Conservation (phyloP, 2,329 filamentous ascomycete genomes). For the Phyllosticta citribraziliensis region DNA sequence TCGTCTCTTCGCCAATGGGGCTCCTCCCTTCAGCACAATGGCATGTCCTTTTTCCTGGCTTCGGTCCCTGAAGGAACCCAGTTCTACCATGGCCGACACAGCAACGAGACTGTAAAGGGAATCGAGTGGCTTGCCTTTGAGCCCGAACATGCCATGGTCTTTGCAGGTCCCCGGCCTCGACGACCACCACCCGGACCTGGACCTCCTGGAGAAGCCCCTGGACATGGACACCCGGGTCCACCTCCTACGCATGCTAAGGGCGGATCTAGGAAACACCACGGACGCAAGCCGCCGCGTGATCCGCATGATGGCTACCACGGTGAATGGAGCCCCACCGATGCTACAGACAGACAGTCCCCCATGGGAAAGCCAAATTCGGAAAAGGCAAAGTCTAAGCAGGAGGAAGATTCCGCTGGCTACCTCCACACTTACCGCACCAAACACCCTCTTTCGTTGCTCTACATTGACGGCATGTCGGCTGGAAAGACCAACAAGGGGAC, state of each 20-base stretch:
- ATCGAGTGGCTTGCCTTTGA: slow-evolving; percentile 70
- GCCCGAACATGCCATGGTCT: slow-evolving; percentile 60
- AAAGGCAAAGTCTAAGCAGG: slow-evolving; percentile 5
- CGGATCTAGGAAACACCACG: not conserved
- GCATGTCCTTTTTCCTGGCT: slow-evolving; percentile 61
- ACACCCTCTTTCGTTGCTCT: slow-evolving; percentile 50
- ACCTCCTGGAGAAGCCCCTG: not conserved
- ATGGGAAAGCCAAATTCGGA: not conserved
- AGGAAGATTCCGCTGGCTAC: slow-evolving; percentile 38
- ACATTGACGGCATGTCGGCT: slow-evolving; percentile 61
- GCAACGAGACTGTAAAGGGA: slow-evolving; percentile 37
- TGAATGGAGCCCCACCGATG: not conserved
- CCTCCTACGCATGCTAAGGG: not conserved
- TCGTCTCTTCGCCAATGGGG: slow-evolving; percentile 67
- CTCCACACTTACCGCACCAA: slow-evolving; percentile 57
- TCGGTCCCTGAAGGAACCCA: slow-evolving; percentile 54
- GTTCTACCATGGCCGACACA: slow-evolving; percentile 55
- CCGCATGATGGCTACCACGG: not conserved
- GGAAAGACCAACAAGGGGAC: slow-evolving; percentile 57
- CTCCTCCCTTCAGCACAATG: slow-evolving; percentile 63
- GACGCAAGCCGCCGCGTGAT: not conserved
- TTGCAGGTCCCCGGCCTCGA: slow-evolving; percentile 37
- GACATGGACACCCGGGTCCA: not conserved
- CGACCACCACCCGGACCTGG: slow-evolving; percentile 7
- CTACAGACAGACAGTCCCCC: slow-evolving; percentile 3